Base-by-base conservation (phyloP, 352 stramenopile genomes). In the Blastocystis sp. region DNA sequence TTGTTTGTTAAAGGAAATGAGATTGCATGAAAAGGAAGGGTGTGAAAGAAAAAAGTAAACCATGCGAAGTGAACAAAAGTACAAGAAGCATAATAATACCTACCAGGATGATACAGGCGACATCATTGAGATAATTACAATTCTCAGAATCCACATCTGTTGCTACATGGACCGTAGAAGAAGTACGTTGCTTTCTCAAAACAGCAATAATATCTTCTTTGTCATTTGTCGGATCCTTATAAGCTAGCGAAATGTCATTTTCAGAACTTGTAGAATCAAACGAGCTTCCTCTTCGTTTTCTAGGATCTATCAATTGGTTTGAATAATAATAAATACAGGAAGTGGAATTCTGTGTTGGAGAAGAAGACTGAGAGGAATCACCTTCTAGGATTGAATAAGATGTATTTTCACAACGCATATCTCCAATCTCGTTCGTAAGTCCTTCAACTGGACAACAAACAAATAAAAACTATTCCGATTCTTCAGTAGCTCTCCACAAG, bases 401-500 rank as follows among this genome's bases (percentile, higher is more conserved):
- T 14, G 19, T 32, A 14, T 6, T 32, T 12, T 61, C 27, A 14
- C 54, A 14, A 61, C 54, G 2, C 27, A 61, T 61, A n/a, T 32
- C 27, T 61, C 19, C 27, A 32, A 61, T 16, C 54, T 61, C 3
- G 19, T 61, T 61, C 27, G 27, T 61, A 7, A 16, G 27, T 61
- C 54, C 3, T 3, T 12, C 3, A 32, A 32, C 54, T 61, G 54
- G 54, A n/a, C 19, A 61, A 61, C 54, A 61, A 61, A 61, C 54
- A 61, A n/a, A 32, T 12, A 61, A 61, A 43, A 32, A 43, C 32
- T 77, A 77, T 14, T 77, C 43, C 14, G n/a, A 27, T 21, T 49
- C 14, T 35, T 77, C 65, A 4, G 65, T 39, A 9, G 9, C 43
- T 65, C 71, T 83, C 94, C 95, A 99, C 29, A 98, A 89, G 66